Percentiles rank a stretch among this genome's conserved stretches.
Evolutionary conservation across 352 stramenopile species (phyloP).

Genomic region (Poterioochromonas sp.): DNA sequence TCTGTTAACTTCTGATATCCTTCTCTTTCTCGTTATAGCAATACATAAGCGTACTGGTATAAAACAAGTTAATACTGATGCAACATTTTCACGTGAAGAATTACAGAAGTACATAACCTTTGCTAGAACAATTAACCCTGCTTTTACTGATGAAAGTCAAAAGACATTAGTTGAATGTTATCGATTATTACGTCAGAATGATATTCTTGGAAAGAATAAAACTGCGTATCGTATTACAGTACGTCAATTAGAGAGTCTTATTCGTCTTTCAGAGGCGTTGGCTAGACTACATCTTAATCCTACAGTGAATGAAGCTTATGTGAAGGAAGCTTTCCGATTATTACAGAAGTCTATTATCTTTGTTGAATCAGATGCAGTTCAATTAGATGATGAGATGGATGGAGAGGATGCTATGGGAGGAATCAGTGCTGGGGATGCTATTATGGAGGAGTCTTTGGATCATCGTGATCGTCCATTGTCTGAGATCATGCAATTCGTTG

Average conservation of each 20-base stretch:
- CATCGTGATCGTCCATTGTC: constrained; percentile 42
- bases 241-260: constrained; percentile 76
- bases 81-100: constrained; percentile 63
- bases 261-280: constrained; percentile 89
- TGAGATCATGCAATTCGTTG: constrained; percentile 25
- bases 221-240: constrained; percentile 94
- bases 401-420: constrained; percentile 59
- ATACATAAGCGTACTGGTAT: not conserved
- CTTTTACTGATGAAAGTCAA: constrained; percentile 60
- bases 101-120: constrained; percentile 87
- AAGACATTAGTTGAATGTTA: constrained; percentile 94
- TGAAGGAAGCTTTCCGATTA: constrained; percentile 88
- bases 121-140: constrained; percentile 61
- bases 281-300: constrained; percentile 82
- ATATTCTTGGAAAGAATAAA: constrained; percentile 66
- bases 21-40: not conserved
- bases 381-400: constrained; percentile 67
- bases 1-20: constrained; percentile 5
- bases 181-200: constrained; percentile 86
- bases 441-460: constrained; percentile 54
- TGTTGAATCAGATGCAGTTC: constrained; percentile 93
- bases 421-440: constrained; percentile 43
- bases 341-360: constrained; percentile 97
- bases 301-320: constrained; percentile 51
- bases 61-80: constrained; percentile 15